A percentile compares a stretch with the other conserved stretches of the same genome.
Conservation (phyloP, 2,329 filamentous ascomycete species). For the Alternaria alternata region DNA sequence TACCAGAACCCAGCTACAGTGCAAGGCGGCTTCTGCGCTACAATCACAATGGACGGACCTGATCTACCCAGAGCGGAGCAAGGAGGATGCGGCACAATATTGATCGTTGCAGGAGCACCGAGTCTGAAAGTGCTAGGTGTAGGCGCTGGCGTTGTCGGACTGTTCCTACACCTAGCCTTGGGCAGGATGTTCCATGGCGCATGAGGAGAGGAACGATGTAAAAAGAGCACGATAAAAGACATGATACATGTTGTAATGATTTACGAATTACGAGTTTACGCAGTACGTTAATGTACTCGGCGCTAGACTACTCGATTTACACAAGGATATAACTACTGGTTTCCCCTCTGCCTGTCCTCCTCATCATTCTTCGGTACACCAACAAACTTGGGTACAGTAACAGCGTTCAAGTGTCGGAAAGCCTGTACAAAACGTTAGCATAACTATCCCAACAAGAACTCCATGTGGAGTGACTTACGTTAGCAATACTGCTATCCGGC, state of each 20-base stretch:
- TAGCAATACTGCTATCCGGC: slow-evolving; percentile 59
- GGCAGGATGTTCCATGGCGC: slow-evolving; percentile 38
- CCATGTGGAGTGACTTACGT: slow-evolving; percentile 55
- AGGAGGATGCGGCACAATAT: slow-evolving; percentile 50
- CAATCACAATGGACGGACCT: slow-evolving; percentile 47
- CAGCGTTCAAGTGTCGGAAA: slow-evolving; percentile 61
- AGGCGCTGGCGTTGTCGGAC: slow-evolving; percentile 23
- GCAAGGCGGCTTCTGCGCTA: slow-evolving; percentile 47
- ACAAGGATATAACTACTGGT: slow-evolving; percentile 33
- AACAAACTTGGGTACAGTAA: slow-evolving; percentile 61
- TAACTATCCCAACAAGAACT: neutral
- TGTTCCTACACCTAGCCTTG: slow-evolving; percentile 37
- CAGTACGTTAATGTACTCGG: slow-evolving; percentile 14
- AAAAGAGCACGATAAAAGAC: slow-evolving; percentile 9
- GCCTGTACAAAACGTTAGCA: slow-evolving; percentile 53
- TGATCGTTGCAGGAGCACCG: slow-evolving; percentile 42
- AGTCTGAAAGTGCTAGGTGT: slow-evolving; percentile 29
- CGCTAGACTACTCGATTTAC: slow-evolving; percentile 16
- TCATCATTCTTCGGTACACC: slow-evolving; percentile 62
- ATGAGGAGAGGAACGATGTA: slow-evolving; percentile 4
- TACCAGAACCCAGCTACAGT: slow-evolving; percentile 34
- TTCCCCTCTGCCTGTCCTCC: slow-evolving; percentile 60
- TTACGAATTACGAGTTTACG: slow-evolving; percentile 34
- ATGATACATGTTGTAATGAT: slow-evolving; percentile 23
- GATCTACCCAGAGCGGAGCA: slow-evolving; percentile 43